phyloP scores from a whole-genome alignment of 164 flowering plant species.

The Umbellularia californica region DNA sequence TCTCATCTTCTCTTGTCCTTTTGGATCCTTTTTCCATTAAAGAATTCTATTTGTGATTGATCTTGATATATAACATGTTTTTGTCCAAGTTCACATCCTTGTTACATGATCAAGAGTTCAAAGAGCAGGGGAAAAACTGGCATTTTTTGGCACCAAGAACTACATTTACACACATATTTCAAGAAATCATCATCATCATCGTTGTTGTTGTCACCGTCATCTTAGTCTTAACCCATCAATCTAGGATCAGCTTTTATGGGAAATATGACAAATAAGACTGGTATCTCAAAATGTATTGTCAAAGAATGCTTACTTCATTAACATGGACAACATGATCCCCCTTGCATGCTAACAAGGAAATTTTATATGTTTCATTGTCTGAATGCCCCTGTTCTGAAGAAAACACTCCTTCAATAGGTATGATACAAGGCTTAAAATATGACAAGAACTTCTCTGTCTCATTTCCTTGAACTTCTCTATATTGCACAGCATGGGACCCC shows the following conservation, averaged over 20 bases:
- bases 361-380: slow-evolving; percentile 29
- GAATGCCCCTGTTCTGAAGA: slow-evolving; percentile 28
- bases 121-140: no score
- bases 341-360: slow-evolving; percentile 53
- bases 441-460: slow-evolving; percentile 73
- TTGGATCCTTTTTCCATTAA: no score
- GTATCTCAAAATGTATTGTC: background rate
- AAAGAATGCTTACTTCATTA: slow-evolving; percentile 45
- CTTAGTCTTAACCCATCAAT: no score
- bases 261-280: background rate
- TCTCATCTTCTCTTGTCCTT: no score
- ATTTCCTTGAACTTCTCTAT: slow-evolving; percentile 58
- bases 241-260: background rate
- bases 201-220: no score
- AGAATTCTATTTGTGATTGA: no score
- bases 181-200: no score
- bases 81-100: no score
- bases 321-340: slow-evolving; percentile 66
- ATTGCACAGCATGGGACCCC: slow-evolving; percentile 62
- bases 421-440: slow-evolving; percentile 67
- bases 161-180: no score
- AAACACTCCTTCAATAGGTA: slow-evolving; percentile 55
- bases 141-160: no score
- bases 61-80: no score
- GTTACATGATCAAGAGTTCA: no score